Evolutionary conservation across 2,329 filamentous ascomycete species (phyloP).

Genomic region (Aspergillus chevalieri): DNA sequence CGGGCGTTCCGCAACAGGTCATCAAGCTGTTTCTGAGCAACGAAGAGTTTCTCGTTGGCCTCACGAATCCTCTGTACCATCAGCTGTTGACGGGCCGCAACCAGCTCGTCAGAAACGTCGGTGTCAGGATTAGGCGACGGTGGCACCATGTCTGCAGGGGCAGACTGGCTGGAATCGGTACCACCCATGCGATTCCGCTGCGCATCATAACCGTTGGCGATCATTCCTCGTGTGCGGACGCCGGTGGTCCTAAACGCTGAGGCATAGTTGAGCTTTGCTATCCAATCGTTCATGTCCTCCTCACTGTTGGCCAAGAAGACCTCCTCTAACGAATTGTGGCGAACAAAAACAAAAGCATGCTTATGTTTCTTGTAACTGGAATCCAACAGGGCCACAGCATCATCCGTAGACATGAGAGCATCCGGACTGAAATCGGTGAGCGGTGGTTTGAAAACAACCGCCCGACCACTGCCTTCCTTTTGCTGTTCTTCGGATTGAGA

Average conservation of each 20-base stretch:
- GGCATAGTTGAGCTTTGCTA: constrained; percentile 92
- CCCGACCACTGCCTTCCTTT: constrained; percentile 67
- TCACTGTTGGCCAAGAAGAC: constrained; percentile 87
- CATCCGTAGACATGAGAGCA: constrained; percentile 84
- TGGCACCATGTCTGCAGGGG: constrained; percentile 61
- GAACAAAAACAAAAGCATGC: constrained; percentile 84
- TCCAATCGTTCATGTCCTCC: constrained; percentile 90
- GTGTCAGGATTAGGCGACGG: constrained; percentile 66
- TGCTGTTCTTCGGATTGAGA: constrained; percentile 78
- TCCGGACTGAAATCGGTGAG: constrained; percentile 91
- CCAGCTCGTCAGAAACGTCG: constrained; percentile 80
- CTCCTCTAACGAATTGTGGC: constrained; percentile 81
- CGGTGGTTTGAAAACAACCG: constrained; percentile 85
- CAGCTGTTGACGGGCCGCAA: constrained; percentile 71
- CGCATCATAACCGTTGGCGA: constrained; percentile 78
- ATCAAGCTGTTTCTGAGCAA: constrained; percentile 71
- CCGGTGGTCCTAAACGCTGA: constrained; percentile 89
- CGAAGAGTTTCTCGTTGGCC: constrained; percentile 69
- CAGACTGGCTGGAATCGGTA: constrained; percentile 53
- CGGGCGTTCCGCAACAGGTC: constrained; percentile 79
- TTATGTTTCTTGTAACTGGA: constrained; percentile 87
- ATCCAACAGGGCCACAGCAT: constrained; percentile 83
- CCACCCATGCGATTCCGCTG: constrained; percentile 59
- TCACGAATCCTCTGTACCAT: constrained; percentile 80
- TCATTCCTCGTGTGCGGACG: constrained; percentile 80